These are phyloP conservation scores for Lactarius pseudohatsudake DNA, from an alignment of 768 basidiomycete genomes.

Conservation along the genomic window DNA sequence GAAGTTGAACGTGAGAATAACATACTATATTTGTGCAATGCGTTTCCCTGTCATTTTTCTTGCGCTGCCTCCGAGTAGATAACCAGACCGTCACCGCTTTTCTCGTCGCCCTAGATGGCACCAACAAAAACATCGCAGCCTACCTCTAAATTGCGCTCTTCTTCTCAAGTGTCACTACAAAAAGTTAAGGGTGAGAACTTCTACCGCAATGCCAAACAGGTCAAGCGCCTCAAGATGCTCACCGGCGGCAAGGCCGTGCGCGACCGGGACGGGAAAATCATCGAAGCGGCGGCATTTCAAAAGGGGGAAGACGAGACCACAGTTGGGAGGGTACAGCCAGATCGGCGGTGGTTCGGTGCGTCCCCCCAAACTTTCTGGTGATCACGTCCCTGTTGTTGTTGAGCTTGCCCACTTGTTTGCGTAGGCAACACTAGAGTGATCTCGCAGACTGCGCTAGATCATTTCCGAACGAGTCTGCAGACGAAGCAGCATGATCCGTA, in stretches of 20 bases:
- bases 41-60: neutral
- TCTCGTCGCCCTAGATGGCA: conserved; percentile 34
- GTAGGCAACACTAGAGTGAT: conserved; percentile 98
- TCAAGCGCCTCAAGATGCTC: conserved; percentile 84
- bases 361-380: conserved; percentile 22
- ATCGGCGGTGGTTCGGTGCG: conserved; percentile 96
- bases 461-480: conserved; percentile 88
- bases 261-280: conserved; percentile 89
- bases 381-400: neutral
- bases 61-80: neutral
- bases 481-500: conserved; percentile 92
- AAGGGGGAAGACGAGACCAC: conserved; percentile 90
- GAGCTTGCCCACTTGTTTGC: conserved; percentile 10
- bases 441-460: conserved; percentile 92
- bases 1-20: neutral
- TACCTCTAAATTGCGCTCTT: conserved; percentile 40
- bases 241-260: conserved; percentile 88
- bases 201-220: conserved; percentile 94
- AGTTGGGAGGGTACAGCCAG: conserved; percentile 90
- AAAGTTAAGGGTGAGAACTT: conserved; percentile 95
- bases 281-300: conserved; percentile 93
- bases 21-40: neutral
- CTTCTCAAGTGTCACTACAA: conserved; percentile 55
- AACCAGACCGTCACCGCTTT: neutral
- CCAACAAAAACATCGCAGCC: conserved; percentile 36